Percentiles rank a stretch among this genome's conserved stretches.
phyloP scores from a whole-genome alignment of 2,329 filamentous ascomycete species.

The Colletotrichum paranaense region DNA sequence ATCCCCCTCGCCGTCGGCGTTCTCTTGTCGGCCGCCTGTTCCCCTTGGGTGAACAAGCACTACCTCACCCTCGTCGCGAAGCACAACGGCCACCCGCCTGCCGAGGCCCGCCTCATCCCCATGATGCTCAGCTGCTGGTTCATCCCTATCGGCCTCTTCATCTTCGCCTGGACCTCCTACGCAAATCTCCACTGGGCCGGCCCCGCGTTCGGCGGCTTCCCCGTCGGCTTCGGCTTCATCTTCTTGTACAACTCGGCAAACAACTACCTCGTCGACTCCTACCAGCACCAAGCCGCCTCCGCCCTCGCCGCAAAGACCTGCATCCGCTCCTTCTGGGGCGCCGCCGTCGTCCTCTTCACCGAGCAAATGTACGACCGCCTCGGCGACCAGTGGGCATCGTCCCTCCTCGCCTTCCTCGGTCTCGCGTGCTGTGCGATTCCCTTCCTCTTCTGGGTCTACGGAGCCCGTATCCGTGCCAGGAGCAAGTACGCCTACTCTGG shows the following conservation, averaged over 20 bases:
- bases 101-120: slow-evolving; percentile 82
- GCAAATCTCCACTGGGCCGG: slow-evolving; percentile 74
- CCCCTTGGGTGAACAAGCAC: slow-evolving; percentile 83
- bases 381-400: slow-evolving; percentile 80
- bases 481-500: slow-evolving; percentile 81
- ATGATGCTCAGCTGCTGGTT: slow-evolving; percentile 85
- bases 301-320: slow-evolving; percentile 86
- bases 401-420: slow-evolving; percentile 78
- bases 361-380: slow-evolving; percentile 82
- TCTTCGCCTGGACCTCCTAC: slow-evolving; percentile 74
- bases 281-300: slow-evolving; percentile 80
- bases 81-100: slow-evolving; percentile 78
- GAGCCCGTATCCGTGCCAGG: slow-evolving; percentile 74
- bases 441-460: slow-evolving; percentile 83
- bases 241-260: slow-evolving; percentile 85
- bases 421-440: slow-evolving; percentile 86
- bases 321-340: slow-evolving; percentile 84
- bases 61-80: slow-evolving; percentile 74
- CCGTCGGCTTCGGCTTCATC: slow-evolving; percentile 84
- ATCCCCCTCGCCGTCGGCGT: slow-evolving; percentile 85
- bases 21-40: slow-evolving; percentile 71
- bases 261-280: slow-evolving; percentile 76
- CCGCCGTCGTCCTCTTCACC: slow-evolving; percentile 81
- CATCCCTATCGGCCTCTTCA: slow-evolving; percentile 69
- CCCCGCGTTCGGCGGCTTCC: slow-evolving; percentile 76